Evolutionary conservation across 179 eudicot species (phyloP).

Genomic region (Carnegiea gigantea): DNA sequence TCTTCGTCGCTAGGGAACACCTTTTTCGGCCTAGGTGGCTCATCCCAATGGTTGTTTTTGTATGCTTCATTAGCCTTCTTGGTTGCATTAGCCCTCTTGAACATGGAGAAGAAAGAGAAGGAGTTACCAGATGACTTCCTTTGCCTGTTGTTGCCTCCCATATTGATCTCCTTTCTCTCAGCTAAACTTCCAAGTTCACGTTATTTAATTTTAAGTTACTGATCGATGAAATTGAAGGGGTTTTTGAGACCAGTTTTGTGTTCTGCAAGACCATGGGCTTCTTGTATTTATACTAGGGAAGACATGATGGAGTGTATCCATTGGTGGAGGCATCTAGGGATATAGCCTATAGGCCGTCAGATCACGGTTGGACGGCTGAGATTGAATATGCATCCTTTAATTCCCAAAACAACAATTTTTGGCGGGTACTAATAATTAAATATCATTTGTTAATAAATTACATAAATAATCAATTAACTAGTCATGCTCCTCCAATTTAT

Average conservation of each 20-base stretch:
- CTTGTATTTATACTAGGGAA: not conserved
- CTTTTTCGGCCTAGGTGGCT: not conserved
- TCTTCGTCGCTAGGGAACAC: constrained; percentile 33
- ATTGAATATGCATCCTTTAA: not conserved
- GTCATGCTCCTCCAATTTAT: too few relatives aligned
- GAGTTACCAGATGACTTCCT: not conserved
- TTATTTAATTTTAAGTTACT: too few relatives aligned
- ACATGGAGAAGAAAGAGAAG: not conserved
- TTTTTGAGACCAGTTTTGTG: not conserved
- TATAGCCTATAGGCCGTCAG: not conserved
- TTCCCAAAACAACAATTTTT: not conserved
- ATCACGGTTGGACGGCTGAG: not conserved
- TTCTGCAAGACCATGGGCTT: not conserved
- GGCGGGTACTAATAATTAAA: not conserved
- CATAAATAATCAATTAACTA: too few relatives aligned
- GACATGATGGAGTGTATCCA: not conserved
- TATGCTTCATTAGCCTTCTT: not conserved
- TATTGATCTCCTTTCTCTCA: not conserved
- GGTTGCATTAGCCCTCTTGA: not conserved
- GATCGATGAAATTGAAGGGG: not conserved
- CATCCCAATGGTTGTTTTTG: not conserved
- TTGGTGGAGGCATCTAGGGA: not conserved
- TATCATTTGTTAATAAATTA: too few relatives aligned
- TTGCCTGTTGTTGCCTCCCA: constrained; percentile 11
- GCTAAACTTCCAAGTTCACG: too few relatives aligned